These are phyloP conservation scores for Alternaria novae-zelandiae DNA, from an alignment of 2,329 filamentous ascomycete genomes.

Conservation along the genomic window DNA sequence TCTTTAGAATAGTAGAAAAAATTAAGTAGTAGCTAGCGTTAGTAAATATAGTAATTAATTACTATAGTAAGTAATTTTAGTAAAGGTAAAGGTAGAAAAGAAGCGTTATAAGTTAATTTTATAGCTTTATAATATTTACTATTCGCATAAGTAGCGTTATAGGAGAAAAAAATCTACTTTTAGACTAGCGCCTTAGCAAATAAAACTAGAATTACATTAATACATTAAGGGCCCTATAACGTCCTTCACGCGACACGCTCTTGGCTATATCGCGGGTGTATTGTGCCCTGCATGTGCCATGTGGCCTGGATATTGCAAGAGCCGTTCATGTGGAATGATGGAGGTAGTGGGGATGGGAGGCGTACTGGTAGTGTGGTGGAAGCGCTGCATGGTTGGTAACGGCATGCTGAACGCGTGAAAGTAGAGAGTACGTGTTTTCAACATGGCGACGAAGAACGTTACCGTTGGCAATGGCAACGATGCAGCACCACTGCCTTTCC, in stretches of 20 bases:
- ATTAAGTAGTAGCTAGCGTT: too few relatives aligned
- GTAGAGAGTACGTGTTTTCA: not conserved
- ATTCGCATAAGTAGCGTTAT: too few relatives aligned
- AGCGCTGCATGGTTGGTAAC: not conserved
- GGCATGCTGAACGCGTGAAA: not conserved
- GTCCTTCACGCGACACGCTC: not conserved
- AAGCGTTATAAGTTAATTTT: too few relatives aligned
- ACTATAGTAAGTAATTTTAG: too few relatives aligned
- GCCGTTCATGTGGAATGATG: not conserved
- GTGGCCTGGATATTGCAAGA: slow-evolving; percentile 1
- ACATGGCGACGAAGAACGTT: not conserved
- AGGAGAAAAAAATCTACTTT: too few relatives aligned
- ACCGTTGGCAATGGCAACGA: not conserved
- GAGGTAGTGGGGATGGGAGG: not conserved
- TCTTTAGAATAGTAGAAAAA: too few relatives aligned
- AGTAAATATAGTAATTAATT: too few relatives aligned
- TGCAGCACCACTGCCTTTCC: slow-evolving; percentile 28
- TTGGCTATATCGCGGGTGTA: not conserved
- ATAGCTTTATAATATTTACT: too few relatives aligned
- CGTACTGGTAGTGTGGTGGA: not conserved
- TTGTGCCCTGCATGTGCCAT: slow-evolving; percentile 3
- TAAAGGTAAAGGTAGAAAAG: too few relatives aligned
- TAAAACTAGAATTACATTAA: too few relatives aligned
- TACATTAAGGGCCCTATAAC: too few relatives aligned
- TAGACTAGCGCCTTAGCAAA: too few relatives aligned